A percentile compares a stretch with the other conserved stretches of the same genome.
Evolutionary conservation across 192 early-diverging fungal species (phyloP).

Genomic region (Geosiphon pyriformis): DNA sequence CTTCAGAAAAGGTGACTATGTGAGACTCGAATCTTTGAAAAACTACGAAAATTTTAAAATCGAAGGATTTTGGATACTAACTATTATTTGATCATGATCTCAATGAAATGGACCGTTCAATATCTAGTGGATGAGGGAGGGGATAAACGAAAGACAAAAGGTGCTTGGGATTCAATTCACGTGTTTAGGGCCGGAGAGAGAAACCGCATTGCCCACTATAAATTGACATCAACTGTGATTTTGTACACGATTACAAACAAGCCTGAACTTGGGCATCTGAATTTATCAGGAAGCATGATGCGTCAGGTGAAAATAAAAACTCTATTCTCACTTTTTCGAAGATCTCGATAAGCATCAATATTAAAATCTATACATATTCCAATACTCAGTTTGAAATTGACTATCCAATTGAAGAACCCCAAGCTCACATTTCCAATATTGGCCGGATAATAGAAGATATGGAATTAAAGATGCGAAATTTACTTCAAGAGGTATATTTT

Average conservation of each 20-base stretch:
- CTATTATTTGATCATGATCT: too few relatives aligned
- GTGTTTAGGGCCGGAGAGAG: slow-evolving; percentile 88
- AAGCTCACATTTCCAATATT: slow-evolving; percentile 86
- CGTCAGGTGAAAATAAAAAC: slow-evolving; percentile 59
- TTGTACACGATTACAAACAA: slow-evolving; percentile 79
- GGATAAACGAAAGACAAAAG: slow-evolving; percentile 66
- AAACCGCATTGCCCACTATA: slow-evolving; percentile 85
- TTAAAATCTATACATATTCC: neutral
- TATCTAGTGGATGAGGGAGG: slow-evolving; percentile 44
- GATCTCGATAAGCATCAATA: neutral
- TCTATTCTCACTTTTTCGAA: neutral
- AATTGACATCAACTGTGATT: slow-evolving; percentile 95
- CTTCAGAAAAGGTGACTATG: slow-evolving; percentile 98
- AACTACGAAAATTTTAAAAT: too few relatives aligned
- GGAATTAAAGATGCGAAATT: slow-evolving; percentile 95
- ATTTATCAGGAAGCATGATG: slow-evolving; percentile 88
- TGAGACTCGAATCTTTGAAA: too few relatives aligned
- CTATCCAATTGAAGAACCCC: slow-evolving; percentile 63
- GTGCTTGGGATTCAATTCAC: slow-evolving; percentile 98
- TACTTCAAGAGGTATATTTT: slow-evolving; percentile 94
- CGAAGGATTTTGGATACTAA: too few relatives aligned
- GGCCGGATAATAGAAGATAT: slow-evolving; percentile 97
- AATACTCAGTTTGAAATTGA: slow-evolving; percentile 73
- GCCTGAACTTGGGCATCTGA: slow-evolving; percentile 64
- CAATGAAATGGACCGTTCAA: too few relatives aligned